These are phyloP conservation scores for Erigeron canadensis DNA, from an alignment of 129 eudicot species.

Conservation along the genomic window DNA sequence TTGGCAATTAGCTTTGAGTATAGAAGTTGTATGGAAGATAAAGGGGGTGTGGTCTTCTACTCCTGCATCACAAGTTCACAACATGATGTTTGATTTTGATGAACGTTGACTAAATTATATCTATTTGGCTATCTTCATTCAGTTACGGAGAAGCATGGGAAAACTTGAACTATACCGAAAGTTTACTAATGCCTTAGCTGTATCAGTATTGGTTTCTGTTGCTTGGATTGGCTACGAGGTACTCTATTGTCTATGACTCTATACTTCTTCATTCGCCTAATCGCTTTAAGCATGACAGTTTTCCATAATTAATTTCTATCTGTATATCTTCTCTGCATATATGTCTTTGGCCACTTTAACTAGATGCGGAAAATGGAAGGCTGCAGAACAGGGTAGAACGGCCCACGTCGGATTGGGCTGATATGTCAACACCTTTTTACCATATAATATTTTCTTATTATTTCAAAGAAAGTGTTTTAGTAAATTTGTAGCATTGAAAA, in stretches of 20 bases:
- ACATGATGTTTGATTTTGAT: conserved; percentile 10
- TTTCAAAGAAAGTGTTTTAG: neutral
- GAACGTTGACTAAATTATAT: conserved; percentile 18
- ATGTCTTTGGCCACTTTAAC: neutral
- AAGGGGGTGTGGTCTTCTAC: conserved; percentile 13
- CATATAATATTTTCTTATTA: neutral
- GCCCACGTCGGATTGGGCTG: neutral
- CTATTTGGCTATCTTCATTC: conserved; percentile 28
- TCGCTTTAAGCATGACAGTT: neutral
- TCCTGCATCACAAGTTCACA: conserved; percentile 17
- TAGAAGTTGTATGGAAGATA: conserved; percentile 7
- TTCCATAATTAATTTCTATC: neutral
- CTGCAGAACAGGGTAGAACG: neutral
- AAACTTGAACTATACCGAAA: conserved; percentile 88
- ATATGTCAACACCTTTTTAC: neutral
- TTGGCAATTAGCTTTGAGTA: neutral
- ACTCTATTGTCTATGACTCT: neutral
- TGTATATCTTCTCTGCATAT: neutral
- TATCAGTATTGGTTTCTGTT: conserved; percentile 81
- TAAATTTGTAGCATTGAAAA: neutral
- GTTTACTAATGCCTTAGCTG: conserved; percentile 79
- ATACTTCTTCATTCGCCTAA: neutral
- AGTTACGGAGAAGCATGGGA: conserved; percentile 79
- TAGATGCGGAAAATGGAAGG: neutral
- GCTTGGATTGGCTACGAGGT: conserved; percentile 99